Conservation (phyloP, 306 rosid genomes). For the Vigna unguiculata region DNA sequence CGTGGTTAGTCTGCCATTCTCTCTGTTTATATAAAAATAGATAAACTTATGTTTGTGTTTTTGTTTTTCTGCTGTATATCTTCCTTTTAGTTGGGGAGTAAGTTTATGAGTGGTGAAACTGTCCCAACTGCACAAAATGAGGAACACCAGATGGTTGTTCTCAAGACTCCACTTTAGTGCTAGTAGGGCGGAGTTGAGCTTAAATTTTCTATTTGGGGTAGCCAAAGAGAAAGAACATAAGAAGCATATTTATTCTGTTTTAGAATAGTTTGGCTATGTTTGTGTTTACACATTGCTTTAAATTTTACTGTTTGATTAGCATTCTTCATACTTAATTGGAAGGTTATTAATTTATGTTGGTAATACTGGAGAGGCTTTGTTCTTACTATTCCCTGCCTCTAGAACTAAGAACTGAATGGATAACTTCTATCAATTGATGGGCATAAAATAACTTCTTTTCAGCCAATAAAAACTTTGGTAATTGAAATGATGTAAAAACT, state of each 20-base stretch:
- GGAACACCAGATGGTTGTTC: conserved; percentile 22
- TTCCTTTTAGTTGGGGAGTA: conserved; percentile 39
- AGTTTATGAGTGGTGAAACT: conserved; percentile 17
- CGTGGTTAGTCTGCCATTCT: conserved; percentile 33
- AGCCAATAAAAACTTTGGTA: background rate
- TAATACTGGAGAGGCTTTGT: conserved; percentile 23
- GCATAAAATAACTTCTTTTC: too few relatives aligned
- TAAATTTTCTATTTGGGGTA: background rate
- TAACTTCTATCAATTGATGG: conserved; percentile 93
- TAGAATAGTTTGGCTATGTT: too few relatives aligned
- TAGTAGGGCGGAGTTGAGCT: conserved; percentile 19
- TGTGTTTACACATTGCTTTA: too few relatives aligned
- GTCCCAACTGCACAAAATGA: background rate
- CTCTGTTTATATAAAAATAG: conserved; percentile 20
- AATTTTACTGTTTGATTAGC: too few relatives aligned
- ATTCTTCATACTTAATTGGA: too few relatives aligned
- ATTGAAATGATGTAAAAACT: background rate
- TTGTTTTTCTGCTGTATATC: conserved; percentile 20
- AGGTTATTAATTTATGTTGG: conserved; percentile 19
- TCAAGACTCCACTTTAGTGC: conserved; percentile 22
- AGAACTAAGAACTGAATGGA: conserved; percentile 85
- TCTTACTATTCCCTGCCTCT: conserved; percentile 26
- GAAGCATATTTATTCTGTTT: too few relatives aligned
- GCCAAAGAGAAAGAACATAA: background rate
- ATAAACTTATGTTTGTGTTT: conserved; percentile 12